Evolutionary conservation across 2,329 filamentous ascomycete species (phyloP).

Genomic region (Colletotrichum lini): DNA sequence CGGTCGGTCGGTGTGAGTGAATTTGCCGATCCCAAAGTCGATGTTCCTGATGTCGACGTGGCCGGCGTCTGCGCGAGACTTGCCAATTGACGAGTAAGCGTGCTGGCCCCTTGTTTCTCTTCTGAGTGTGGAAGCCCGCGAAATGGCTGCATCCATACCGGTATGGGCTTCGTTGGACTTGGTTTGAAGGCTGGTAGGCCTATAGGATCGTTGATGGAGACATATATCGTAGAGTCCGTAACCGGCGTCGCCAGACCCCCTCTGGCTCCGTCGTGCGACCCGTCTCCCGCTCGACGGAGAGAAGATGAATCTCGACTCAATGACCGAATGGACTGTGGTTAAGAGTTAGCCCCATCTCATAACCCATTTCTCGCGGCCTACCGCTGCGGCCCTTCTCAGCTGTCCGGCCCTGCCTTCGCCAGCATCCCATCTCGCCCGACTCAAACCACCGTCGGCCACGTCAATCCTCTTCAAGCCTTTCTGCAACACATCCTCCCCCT

Average conservation of each 20-base stretch:
- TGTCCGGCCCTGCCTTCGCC: constrained; percentile 43
- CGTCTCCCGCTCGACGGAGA: constrained; percentile 11
- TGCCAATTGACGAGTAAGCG: neutral
- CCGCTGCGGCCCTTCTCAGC: constrained; percentile 34
- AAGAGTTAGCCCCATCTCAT: neutral
- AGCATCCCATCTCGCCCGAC: constrained; percentile 59
- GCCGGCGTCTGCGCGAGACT: constrained; percentile 8
- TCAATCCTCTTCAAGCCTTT: constrained; percentile 61
- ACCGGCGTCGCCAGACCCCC: constrained; percentile 22
- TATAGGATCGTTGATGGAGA: constrained; percentile 65
- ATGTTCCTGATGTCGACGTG: constrained; percentile 14
- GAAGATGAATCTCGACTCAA: constrained; percentile 24
- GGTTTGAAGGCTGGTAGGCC: constrained; percentile 62
- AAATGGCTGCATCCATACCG: constrained; percentile 59
- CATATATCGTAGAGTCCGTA: constrained; percentile 58
- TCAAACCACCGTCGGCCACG: constrained; percentile 62
- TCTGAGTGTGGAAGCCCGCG: constrained; percentile 39
- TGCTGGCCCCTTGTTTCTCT: constrained; percentile 23
- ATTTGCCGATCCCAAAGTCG: constrained; percentile 15
- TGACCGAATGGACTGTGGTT: constrained; percentile 17
- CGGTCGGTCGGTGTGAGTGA: constrained; percentile 15
- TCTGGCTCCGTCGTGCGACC: constrained; percentile 15
- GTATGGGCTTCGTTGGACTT: constrained; percentile 66
- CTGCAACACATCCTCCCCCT: constrained; percentile 56
- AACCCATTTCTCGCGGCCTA: neutral